Percentiles rank a stretch among this genome's conserved stretches.
These are phyloP conservation scores for Fraxinus cuspidata DNA, from an alignment of 257 asterid genomes.

Conservation along the genomic window DNA sequence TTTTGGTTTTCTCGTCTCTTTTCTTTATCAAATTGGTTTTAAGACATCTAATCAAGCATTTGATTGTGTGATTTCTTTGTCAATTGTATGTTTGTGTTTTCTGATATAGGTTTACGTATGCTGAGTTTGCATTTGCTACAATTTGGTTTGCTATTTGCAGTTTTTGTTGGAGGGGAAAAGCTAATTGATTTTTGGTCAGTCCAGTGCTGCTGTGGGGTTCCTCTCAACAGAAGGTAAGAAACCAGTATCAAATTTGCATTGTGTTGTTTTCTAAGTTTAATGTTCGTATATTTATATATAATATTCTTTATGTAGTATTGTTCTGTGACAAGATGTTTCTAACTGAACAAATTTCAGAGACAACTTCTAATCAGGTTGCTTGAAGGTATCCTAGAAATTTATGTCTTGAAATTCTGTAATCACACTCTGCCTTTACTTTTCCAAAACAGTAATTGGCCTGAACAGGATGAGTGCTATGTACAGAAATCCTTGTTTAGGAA, in stretches of 20 bases:
- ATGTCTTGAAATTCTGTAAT: background rate
- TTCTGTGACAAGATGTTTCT: background rate
- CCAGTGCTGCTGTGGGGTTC: slow-evolving; percentile 22
- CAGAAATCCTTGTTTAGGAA: background rate
- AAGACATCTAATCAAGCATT: background rate
- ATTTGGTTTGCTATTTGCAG: background rate
- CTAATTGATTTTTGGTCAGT: slow-evolving; percentile 15
- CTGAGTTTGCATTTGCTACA: background rate
- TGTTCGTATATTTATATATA: background rate
- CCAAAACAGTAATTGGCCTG: background rate
- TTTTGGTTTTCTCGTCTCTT: background rate
- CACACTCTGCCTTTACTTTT: background rate
- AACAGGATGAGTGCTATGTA: background rate
- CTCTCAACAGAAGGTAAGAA: slow-evolving; percentile 73
- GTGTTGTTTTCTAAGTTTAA: background rate
- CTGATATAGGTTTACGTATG: background rate
- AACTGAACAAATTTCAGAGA: background rate
- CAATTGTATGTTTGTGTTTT: background rate
- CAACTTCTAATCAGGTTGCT: background rate
- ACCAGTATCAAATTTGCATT: slow-evolving; percentile 39
- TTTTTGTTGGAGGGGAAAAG: slow-evolving; percentile 27
- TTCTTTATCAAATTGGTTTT: background rate
- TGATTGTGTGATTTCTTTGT: background rate
- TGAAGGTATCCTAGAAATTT: background rate
- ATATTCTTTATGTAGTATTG: background rate